phyloP scores from a whole-genome alignment of 805 yeast species.

The Wickerhamiella siamensis region DNA sequence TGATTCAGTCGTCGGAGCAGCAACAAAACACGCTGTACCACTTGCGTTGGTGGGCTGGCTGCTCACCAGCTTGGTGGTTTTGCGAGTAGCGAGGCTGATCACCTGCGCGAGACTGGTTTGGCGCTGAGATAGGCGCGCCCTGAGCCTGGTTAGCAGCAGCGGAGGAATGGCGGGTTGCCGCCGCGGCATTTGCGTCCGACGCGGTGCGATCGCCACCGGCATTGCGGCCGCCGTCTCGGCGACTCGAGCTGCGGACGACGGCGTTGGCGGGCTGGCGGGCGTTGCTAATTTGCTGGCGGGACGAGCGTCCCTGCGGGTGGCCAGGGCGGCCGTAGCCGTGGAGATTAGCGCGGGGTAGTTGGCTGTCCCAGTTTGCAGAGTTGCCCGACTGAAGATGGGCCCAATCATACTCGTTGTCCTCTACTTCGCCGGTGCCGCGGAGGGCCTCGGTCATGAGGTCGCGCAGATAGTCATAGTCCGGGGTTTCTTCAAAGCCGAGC shows the following conservation, averaged over 20 bases:
- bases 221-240: conserved; percentile 10
- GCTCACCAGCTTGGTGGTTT: neutral
- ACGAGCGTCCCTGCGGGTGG: conserved; percentile 25
- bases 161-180: conserved; percentile 1
- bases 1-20: conserved; percentile 4
- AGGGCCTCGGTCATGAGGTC: conserved; percentile 65
- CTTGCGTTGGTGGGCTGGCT: neutral
- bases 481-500: conserved; percentile 82
- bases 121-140: conserved; percentile 1
- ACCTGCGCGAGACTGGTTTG: neutral
- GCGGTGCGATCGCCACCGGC: conserved; percentile 8
- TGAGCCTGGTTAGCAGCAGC: conserved; percentile 7
- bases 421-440: conserved; percentile 50
- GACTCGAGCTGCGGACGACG: conserved; percentile 8
- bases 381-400: conserved; percentile 88
- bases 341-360: conserved; percentile 81
- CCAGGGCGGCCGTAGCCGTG: conserved; percentile 96
- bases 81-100: conserved; percentile 3
- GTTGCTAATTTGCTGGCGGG: neutral
- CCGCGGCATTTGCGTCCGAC: neutral
- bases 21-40: conserved; percentile 2
- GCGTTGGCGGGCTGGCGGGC: conserved; percentile 1
- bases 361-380: conserved; percentile 71
- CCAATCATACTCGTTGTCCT: conserved; percentile 95
- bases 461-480: conserved; percentile 81